Evolutionary conservation across 1,284 basidiomycete species (phyloP).

Genomic region (Ganoderma multipileum): DNA sequence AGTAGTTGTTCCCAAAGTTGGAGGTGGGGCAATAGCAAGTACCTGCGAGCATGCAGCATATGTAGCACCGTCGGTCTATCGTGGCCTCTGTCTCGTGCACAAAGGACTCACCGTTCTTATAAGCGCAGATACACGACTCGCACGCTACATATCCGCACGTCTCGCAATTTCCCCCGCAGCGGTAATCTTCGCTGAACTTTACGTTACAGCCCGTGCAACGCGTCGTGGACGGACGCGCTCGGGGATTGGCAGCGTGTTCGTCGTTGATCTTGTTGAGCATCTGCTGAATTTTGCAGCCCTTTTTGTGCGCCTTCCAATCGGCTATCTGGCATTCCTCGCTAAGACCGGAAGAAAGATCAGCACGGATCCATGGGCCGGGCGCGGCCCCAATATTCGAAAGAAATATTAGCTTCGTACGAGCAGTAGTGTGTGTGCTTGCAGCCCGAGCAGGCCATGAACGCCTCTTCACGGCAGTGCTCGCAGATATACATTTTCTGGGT

Average conservation of each 20-base stretch:
- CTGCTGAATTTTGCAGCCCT: conserved; percentile 29
- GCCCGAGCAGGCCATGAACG: conserved; percentile 20
- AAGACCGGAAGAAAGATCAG: background rate
- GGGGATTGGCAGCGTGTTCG: conserved; percentile 22
- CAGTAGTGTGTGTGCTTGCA: conserved; percentile 29
- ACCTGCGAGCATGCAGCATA: conserved; percentile 32
- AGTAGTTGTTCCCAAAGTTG: conserved; percentile 47
- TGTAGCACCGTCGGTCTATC: background rate
- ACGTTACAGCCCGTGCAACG: conserved; percentile 47
- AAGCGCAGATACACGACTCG: conserved; percentile 38
- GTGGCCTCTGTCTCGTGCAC: background rate
- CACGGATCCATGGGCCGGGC: too few species aligned
- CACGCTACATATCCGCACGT: conserved; percentile 46
- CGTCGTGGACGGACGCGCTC: conserved; percentile 36
- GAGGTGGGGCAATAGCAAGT: conserved; percentile 47
- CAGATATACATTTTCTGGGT: background rate
- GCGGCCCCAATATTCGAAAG: background rate
- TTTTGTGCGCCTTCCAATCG: conserved; percentile 26
- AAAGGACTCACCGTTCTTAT: background rate
- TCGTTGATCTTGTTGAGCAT: conserved; percentile 28
- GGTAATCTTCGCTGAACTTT: conserved; percentile 35
- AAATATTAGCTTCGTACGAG: conserved; percentile 21
- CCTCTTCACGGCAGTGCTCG: background rate
- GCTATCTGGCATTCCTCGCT: conserved; percentile 23
- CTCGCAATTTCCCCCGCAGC: conserved; percentile 34